Evolutionary conservation across 108 stramenopile genomes (phyloP).

Genomic region (Conticribra guillardii): DNA sequence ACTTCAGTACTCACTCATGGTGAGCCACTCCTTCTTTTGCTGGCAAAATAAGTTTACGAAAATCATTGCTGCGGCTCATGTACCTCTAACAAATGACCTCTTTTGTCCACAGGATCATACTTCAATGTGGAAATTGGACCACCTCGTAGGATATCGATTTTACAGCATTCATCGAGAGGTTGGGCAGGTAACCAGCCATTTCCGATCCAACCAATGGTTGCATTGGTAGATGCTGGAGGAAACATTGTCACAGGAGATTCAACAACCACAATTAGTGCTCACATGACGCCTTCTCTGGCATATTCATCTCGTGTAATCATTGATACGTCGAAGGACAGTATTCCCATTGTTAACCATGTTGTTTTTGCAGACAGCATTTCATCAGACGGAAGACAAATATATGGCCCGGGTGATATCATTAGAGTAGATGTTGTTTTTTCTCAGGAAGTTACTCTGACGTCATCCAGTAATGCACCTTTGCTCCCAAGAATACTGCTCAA

Average conservation of each 20-base stretch:
- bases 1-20: constrained; percentile 21
- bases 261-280: constrained; percentile 19
- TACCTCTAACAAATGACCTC: no score
- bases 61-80: no score
- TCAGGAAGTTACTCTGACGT: constrained; percentile 33
- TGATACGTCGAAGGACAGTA: constrained; percentile 29
- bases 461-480: not conserved
- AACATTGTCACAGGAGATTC: constrained; percentile 44
- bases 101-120: constrained; percentile 19
- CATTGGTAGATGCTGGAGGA: constrained; percentile 50
- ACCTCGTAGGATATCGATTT: constrained; percentile 30
- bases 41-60: no score
- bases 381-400: constrained; percentile 24
- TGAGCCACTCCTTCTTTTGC: constrained; percentile 1
- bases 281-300: constrained; percentile 38
- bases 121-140: constrained; percentile 52
- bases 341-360: constrained; percentile 15
- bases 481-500: constrained; percentile 40
- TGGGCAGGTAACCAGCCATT: constrained; percentile 66
- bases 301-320: constrained; percentile 29
- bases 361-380: constrained; percentile 20
- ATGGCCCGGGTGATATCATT: constrained; percentile 45
- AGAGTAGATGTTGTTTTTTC: constrained; percentile 31
- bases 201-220: constrained; percentile 47
- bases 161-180: constrained; percentile 24